These are phyloP conservation scores for Nicotiana rustica DNA, from an alignment of 305 asterid genomes.

Conservation along the genomic window DNA sequence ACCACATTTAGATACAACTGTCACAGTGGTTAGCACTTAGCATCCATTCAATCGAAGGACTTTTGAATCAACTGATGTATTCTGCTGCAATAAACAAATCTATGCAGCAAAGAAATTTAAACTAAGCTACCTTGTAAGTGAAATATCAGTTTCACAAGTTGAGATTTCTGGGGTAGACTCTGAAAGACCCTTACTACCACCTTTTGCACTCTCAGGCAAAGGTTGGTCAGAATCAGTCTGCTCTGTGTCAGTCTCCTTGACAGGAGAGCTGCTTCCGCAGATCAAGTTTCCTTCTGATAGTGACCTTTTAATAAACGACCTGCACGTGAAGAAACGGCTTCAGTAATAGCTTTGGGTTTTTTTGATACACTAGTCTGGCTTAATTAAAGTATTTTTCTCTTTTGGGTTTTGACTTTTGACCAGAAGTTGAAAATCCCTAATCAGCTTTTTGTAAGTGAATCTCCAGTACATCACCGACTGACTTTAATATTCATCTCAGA, in stretches of 20 bases:
- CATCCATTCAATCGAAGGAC: background rate
- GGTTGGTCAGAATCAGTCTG: slow-evolving; percentile 54
- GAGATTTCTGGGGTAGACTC: slow-evolving; percentile 78
- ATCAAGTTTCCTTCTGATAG: slow-evolving; percentile 88
- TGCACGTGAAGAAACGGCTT: slow-evolving; percentile 42
- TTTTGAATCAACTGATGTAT: background rate
- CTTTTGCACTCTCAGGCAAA: slow-evolving; percentile 45
- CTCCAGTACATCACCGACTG: slow-evolving; percentile 1
- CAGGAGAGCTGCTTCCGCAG: slow-evolving; percentile 59
- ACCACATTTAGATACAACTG: background rate
- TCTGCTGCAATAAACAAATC: slow-evolving; percentile 6
- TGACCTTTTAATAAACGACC: slow-evolving; percentile 82
- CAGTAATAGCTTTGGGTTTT: slow-evolving; percentile 13
- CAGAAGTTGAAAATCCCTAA: slow-evolving; percentile 2
- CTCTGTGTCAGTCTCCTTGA: slow-evolving; percentile 56
- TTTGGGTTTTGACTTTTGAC: background rate
- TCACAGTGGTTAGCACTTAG: slow-evolving; percentile 4
- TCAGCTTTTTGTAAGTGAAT: background rate
- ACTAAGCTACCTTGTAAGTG: slow-evolving; percentile 62
- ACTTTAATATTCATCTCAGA: slow-evolving; percentile 22
- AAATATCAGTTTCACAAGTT: slow-evolving; percentile 58
- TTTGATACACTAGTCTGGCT: background rate
- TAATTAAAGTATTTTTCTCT: background rate
- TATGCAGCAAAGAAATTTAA: slow-evolving; percentile 11
- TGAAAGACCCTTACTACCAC: slow-evolving; percentile 52